Evolutionary conservation across 495 filamentous ascomycete species (phyloP), one percentile per base, ranked within the genome.

Genomic region (Xylaria grammica): DNA sequence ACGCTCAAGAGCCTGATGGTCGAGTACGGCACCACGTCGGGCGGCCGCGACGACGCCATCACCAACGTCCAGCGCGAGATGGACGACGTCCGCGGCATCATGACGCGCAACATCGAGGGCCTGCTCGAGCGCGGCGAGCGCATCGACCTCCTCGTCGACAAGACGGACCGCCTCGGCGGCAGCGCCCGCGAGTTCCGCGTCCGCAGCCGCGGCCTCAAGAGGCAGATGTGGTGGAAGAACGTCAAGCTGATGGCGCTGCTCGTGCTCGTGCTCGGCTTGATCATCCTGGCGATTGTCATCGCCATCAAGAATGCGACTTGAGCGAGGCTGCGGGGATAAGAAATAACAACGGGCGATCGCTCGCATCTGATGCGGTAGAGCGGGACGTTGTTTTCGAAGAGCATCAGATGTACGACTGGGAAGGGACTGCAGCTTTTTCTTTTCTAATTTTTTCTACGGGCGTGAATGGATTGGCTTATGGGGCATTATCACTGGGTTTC

Each of bases 181-280:
- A 92, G 85, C 74, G 92, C 94, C 62, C 84, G 89, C 72, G 94
- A 97, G 78, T 97, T 97, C 74, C 77, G 93, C 55, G 86, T 97
- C n/a, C 79, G 93, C 65, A 93, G 89, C 72, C 82, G 91, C 27
- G 91, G 91, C 0, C 74, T 99, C 75, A 90, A 94, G 80, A 82
- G 95, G 75, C 81, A 87, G 71, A 98, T 98, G 96, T 99, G 95
- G 95, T 99, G 94, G 94, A 99, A 99, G 89, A 99, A 99, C 79
- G 84, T 94, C 20, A 95, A 96, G 78, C 67, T 93, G 72, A 97
- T 98, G 93, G 87, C 87, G 38, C 74, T 99, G 70, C 76, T 99
- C 68, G 86, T 82, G 2, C 69, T 97, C 51, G 95, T 98, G 45
- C 75, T 96, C 38, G 76, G 93, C 15, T 90, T 99, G 77, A 85